Evolutionary conservation across 257 asterid genomes (phyloP), one percentile per base, ranked within the genome.

Genomic region (Fraxinus quadrangulata): DNA sequence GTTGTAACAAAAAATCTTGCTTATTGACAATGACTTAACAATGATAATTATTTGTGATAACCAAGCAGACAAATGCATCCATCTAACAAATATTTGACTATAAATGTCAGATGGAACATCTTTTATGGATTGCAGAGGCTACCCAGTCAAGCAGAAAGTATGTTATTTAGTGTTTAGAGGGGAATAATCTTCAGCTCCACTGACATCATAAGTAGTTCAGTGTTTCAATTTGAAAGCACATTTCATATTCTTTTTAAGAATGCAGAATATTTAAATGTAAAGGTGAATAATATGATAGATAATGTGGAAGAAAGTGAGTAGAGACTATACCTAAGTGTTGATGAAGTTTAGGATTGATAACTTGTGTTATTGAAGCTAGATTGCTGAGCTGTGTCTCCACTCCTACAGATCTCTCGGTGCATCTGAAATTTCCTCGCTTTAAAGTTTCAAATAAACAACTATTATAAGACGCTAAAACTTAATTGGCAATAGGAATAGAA

Each of bases 391-490:
- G 99, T 1, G 84, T 72, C 85, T 95, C 98, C 80, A 95, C 99
- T 59, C 99, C 98, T 61, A 95, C 89, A 70, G 98, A 90, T 71
- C 87, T 86, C 75, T 84, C 98, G 2, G 96, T 91, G 92, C 97
- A 93, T 89, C 96, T 93, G 93, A 95, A 95, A 84, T 95, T 95
- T 84, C 91, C 97, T 87, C 99, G 90, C 99, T 95, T 86, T 80
- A 84, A 83, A 89, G 85, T 81, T 80, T 70, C 79, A 85, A 84
- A 74, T 34, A 78, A 66, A 37, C 78, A 80, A 74, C 67, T 66
- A 76, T 13, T 76, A 67, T 77, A 74, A 86, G 75, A 67, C 74
- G 47, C 76, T n/a, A 61, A 75, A 59, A 33, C 16, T 65, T 77
- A 31, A 14, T 40, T 74, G 42, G 75, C 3, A 69, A 42, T 67